Evolutionary conservation across 192 early-diverging fungal genomes (phyloP).

Genomic region (Haplosporangium gracile): DNA sequence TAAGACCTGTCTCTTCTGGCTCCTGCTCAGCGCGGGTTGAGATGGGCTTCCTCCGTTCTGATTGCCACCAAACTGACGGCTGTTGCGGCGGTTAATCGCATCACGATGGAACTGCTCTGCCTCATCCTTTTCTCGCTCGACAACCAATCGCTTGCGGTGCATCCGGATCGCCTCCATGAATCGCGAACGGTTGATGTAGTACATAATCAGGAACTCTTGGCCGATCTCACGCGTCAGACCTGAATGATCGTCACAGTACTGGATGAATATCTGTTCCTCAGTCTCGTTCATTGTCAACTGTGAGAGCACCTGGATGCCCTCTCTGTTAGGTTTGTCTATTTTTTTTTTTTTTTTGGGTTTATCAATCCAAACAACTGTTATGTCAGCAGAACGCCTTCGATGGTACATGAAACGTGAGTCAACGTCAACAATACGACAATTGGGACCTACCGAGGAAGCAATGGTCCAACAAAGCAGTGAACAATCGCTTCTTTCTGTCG

Average conservation of each 20-base stretch:
- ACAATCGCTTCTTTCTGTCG: conserved; percentile 12
- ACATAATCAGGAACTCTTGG: conserved; percentile 51
- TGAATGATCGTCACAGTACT: conserved; percentile 29
- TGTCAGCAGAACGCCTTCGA: not conserved
- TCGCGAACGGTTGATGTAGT: conserved; percentile 47
- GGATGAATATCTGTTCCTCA: conserved; percentile 30
- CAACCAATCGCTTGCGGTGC: conserved; percentile 24
- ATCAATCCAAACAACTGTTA: not conserved
- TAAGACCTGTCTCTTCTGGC: conserved; percentile 45
- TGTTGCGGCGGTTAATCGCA: conserved; percentile 34
- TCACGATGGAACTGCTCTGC: conserved; percentile 42
- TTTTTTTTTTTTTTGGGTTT: not conserved
- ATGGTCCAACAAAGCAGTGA: conserved; percentile 28
- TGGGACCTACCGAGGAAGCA: conserved; percentile 31
- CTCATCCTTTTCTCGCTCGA: conserved; percentile 38
- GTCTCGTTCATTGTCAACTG: conserved; percentile 33
- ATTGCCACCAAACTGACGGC: conserved; percentile 7
- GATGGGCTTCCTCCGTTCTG: not conserved
- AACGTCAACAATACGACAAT: not conserved
- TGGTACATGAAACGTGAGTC: not conserved
- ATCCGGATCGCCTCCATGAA: conserved; percentile 51
- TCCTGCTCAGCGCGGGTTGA: conserved; percentile 24
- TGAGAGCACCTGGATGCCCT: conserved; percentile 27
- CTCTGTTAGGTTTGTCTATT: conserved; percentile 48
- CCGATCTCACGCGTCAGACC: conserved; percentile 36